Conservation (phyloP, 2,329 filamentous ascomycete genomes). For the Pleurostoma richardsiae region DNA sequence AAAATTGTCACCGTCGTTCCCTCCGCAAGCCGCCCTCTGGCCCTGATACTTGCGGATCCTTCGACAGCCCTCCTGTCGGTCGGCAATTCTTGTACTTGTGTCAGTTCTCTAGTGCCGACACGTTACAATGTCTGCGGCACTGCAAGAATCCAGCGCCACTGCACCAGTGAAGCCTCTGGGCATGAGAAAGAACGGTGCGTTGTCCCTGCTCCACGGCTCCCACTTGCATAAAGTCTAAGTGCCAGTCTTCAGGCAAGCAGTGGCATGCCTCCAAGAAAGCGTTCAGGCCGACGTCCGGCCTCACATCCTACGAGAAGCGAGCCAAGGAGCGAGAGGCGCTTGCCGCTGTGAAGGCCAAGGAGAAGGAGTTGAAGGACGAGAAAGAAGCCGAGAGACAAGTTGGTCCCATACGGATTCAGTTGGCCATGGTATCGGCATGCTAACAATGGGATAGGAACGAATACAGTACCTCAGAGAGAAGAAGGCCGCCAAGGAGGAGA, state of each 20-base stretch:
- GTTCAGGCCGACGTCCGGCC: constrained; percentile 75
- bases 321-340: constrained; percentile 63
- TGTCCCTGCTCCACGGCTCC: neutral
- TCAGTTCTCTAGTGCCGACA: too few relatives aligned
- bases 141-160: constrained; percentile 18
- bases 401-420: constrained; percentile 19
- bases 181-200: constrained; percentile 78
- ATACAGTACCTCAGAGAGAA: constrained; percentile 80
- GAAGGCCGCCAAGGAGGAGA: constrained; percentile 85
- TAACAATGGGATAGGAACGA: constrained; percentile 49
- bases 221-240: neutral
- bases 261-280: constrained; percentile 83
- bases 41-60: too few relatives aligned
- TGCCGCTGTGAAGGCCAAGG: constrained; percentile 80
- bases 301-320: constrained; percentile 75
- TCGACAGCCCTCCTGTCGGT: too few relatives aligned
- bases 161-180: constrained; percentile 42
- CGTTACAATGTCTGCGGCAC: too few relatives aligned
- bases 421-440: neutral
- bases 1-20: too few relatives aligned
- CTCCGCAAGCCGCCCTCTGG: too few relatives aligned
- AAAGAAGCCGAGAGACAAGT: constrained; percentile 88
- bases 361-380: constrained; percentile 94
- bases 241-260: constrained; percentile 68
- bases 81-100: too few relatives aligned